Conservation (phyloP, 2,329 filamentous ascomycete species). For the Pyrenophora tritici-repentis region DNA sequence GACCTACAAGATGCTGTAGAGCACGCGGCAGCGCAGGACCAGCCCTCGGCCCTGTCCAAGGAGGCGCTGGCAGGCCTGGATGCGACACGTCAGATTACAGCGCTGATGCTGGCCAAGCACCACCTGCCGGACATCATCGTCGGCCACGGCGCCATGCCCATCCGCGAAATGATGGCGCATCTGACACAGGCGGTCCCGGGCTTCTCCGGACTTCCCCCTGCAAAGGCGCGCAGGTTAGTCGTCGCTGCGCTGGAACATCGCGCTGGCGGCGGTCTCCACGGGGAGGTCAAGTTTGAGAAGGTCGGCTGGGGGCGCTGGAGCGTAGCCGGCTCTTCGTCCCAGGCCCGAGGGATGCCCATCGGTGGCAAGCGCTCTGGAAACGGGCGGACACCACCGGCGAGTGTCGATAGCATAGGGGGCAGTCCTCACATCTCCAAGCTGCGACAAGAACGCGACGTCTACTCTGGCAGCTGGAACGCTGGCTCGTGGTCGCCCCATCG, state of each 20-base stretch:
- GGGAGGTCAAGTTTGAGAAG: constrained; percentile 87
- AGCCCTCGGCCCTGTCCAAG: constrained; percentile 52
- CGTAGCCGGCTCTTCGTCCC: constrained; percentile 58
- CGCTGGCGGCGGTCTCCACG: constrained; percentile 62
- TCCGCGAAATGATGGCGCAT: constrained; percentile 94
- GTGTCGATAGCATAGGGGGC: constrained; percentile 47
- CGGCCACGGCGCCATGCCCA: constrained; percentile 86
- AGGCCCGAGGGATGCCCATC: constrained; percentile 54
- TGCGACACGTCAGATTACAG: constrained; percentile 80
- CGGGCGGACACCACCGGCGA: constrained; percentile 57
- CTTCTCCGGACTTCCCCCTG: constrained; percentile 84
- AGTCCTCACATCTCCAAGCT: constrained; percentile 55
- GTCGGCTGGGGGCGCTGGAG: constrained; percentile 98
- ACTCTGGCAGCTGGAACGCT: constrained; percentile 65
- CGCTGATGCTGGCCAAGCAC: constrained; percentile 81
- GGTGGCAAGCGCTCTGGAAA: constrained; percentile 39
- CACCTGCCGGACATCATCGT: constrained; percentile 90
- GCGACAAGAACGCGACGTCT: constrained; percentile 44
- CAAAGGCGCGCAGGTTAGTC: constrained; percentile 87
- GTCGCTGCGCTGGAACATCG: constrained; percentile 90
- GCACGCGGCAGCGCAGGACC: constrained; percentile 53
- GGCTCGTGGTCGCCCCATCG: constrained; percentile 72
- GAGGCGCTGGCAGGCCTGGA: constrained; percentile 65
- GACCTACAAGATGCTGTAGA: constrained; percentile 76
- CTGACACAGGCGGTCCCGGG: constrained; percentile 91